A percentile compares a stretch with the other conserved stretches of the same genome.
Evolutionary conservation across 306 rosid species (phyloP).

Genomic region (Prunus mira): DNA sequence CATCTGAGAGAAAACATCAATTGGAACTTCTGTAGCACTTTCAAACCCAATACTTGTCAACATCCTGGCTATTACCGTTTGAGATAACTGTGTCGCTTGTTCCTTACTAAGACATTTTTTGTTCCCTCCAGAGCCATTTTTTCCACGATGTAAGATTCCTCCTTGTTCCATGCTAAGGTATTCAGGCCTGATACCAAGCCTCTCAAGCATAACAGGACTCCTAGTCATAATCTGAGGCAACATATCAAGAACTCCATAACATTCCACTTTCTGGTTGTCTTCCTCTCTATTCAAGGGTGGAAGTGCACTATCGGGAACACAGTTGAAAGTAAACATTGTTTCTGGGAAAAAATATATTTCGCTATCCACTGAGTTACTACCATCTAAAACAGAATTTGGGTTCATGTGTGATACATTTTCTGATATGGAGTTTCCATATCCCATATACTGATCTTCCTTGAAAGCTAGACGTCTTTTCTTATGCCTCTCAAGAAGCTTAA

Average conservation of each 20-base stretch:
- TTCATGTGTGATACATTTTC: conserved; percentile 41
- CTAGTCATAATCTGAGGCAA: conserved; percentile 58
- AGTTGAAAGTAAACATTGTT: conserved; percentile 54
- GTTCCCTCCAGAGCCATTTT: conserved; percentile 49
- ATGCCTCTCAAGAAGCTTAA: conserved; percentile 36
- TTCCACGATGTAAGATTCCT: conserved; percentile 46
- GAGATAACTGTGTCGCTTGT: conserved; percentile 62
- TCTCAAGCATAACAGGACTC: conserved; percentile 74
- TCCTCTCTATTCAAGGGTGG: conserved; percentile 42
- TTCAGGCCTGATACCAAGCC: conserved; percentile 74
- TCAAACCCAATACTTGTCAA: conserved; percentile 69
- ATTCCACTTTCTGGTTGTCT: conserved; percentile 43
- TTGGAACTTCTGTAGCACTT: conserved; percentile 71
- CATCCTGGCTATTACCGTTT: conserved; percentile 61
- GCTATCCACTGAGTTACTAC: conserved; percentile 40
- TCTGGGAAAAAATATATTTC: conserved; percentile 66
- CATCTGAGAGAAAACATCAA: conserved; percentile 75
- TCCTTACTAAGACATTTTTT: conserved; percentile 54
- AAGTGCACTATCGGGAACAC: conserved; percentile 89
- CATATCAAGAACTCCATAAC: conserved; percentile 64
- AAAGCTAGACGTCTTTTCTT: conserved; percentile 65
- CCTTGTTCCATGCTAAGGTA: conserved; percentile 56
- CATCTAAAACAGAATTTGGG: conserved; percentile 40
- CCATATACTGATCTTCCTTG: conserved; percentile 54
- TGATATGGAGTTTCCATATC: conserved; percentile 36